A percentile compares a stretch with the other conserved stretches of the same genome.
Evolutionary conservation across 345 rosid genomes (phyloP).

Genomic region (Lenwebbia sp.): DNA sequence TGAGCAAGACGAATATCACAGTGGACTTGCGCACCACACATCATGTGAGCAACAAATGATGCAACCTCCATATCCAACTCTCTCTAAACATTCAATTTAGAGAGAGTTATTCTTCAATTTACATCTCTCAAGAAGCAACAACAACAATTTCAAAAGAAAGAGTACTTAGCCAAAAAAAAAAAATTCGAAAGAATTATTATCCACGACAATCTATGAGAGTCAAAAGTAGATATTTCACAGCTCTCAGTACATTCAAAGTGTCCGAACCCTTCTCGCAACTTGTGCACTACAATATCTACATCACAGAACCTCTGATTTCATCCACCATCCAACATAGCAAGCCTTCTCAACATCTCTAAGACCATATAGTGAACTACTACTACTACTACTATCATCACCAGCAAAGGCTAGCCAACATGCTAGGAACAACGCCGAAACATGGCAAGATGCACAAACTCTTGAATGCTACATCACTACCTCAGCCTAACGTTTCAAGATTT

Average conservation of each 20-base stretch:
- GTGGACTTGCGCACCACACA: neutral
- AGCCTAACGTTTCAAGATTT: neutral
- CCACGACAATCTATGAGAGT: neutral
- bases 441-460: neutral
- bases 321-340: too few relatives aligned
- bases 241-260: too few relatives aligned
- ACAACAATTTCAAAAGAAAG: neutral
- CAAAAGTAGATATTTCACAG: neutral
- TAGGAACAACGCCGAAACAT: neutral
- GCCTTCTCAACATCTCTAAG: neutral
- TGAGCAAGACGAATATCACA: neutral
- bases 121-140: neutral
- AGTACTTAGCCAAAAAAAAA: neutral
- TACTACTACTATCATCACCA: neutral
- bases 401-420: neutral
- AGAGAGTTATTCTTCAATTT: neutral
- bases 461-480: neutral
- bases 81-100: neutral
- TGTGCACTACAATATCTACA: too few relatives aligned
- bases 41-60: neutral
- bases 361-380: neutral
- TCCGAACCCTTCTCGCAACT: too few relatives aligned
- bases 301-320: too few relatives aligned
- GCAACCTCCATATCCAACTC: neutral
- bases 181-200: neutral